A percentile compares a stretch with the other conserved stretches of the same genome.
Conservation (phyloP, 2,329 filamentous ascomycete genomes). For the Curvularia spicifera region DNA sequence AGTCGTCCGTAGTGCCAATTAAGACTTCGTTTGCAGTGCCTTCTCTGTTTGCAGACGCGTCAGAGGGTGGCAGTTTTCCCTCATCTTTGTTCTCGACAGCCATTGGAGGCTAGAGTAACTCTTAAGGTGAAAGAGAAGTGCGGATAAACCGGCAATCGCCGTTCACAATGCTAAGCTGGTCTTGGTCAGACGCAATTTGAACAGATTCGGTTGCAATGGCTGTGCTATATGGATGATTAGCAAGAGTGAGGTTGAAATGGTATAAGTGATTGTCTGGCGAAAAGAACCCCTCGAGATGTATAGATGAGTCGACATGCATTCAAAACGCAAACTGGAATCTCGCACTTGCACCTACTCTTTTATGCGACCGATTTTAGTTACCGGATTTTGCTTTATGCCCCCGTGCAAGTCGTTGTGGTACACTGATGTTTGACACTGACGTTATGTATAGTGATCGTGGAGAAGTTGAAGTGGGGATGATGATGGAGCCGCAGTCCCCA, state of each 20-base stretch:
- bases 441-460: background rate
- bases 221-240: background rate
- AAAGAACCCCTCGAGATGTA: background rate
- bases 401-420: background rate
- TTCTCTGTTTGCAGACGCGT: background rate
- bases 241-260: background rate
- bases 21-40: background rate
- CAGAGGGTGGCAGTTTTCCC: background rate
- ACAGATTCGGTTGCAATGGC: background rate
- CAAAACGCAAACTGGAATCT: background rate
- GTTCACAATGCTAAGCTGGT: background rate
- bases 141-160: background rate
- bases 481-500: slow-evolving; percentile 5
- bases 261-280: background rate
- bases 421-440: background rate
- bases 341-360: background rate
- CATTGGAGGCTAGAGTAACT: background rate
- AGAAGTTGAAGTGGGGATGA: slow-evolving; percentile 11
- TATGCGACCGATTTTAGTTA: background rate
- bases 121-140: background rate
- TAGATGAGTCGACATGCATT: background rate
- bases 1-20: background rate
- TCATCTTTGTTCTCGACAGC: background rate
- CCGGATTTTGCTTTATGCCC: background rate
- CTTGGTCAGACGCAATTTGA: background rate